Percentiles rank a stretch among this genome's conserved stretches.
These are phyloP conservation scores for Penicillium pancosmium DNA, from an alignment of 495 filamentous ascomycete species.

Conservation along the genomic window DNA sequence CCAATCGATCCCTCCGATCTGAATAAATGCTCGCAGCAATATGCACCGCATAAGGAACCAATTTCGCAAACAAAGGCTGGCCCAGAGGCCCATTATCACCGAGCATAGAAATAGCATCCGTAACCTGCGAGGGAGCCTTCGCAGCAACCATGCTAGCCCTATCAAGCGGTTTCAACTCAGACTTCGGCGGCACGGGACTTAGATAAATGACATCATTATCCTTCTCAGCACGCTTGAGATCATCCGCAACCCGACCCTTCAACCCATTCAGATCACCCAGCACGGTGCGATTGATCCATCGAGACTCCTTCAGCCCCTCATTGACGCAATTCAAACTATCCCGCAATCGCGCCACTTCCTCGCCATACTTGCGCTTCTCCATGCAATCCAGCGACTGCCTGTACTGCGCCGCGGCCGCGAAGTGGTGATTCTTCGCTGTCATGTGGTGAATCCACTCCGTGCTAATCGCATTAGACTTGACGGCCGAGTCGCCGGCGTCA, in stretches of 20 bases:
- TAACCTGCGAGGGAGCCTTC: conserved; percentile 79
- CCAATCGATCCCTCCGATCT: conserved; percentile 81
- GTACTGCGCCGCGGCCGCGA: conserved; percentile 94
- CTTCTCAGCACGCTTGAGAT: conserved; percentile 89
- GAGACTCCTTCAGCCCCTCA: conserved; percentile 82
- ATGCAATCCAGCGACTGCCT: conserved; percentile 90
- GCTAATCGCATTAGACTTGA: conserved; percentile 85
- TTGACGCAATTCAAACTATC: conserved; percentile 83
- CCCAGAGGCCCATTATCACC: conserved; percentile 80
- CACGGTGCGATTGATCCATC: conserved; percentile 84
- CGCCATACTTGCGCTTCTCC: conserved; percentile 92
- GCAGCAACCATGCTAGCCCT: conserved; percentile 86
- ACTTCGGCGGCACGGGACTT: conserved; percentile 79
- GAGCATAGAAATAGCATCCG: conserved; percentile 75
- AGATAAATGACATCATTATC: conserved; percentile 97
- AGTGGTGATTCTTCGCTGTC: conserved; percentile 96
- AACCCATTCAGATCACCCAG: conserved; percentile 80
- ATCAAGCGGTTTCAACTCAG: conserved; percentile 82
- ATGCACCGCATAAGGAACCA: conserved; percentile 95
- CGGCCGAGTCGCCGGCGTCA: conserved; percentile 78
- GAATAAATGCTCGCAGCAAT: conserved; percentile 94
- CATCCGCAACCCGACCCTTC: conserved; percentile 79
- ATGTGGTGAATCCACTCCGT: conserved; percentile 98
- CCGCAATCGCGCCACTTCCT: conserved; percentile 85
- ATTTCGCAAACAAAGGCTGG: conserved; percentile 81